These are phyloP conservation scores for Mycena sp. DNA, from an alignment of 1,284 basidiomycete genomes.

Conservation along the genomic window DNA sequence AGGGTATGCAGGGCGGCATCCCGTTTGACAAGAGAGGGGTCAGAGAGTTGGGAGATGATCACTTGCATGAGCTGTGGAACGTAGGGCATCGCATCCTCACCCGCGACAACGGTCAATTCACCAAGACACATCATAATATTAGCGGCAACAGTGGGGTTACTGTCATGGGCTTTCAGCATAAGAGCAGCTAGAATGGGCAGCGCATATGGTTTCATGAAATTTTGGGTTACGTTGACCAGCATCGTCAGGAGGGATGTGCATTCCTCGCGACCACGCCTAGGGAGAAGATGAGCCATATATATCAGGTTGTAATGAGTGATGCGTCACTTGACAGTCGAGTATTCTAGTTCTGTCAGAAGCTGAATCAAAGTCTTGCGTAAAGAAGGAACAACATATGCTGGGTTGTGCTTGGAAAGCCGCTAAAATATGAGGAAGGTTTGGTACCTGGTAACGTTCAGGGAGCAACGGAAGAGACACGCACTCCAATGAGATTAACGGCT, in stretches of 20 bases:
- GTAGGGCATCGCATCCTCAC: conserved; percentile 88
- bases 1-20: conserved; percentile 96
- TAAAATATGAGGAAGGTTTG: not conserved
- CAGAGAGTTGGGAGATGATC: conserved; percentile 89
- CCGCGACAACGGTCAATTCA: conserved; percentile 93
- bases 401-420: conserved; percentile 94
- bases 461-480: too few relatives aligned
- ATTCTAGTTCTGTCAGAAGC: conserved; percentile 96
- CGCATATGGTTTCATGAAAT: conserved; percentile 96
- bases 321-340: conserved; percentile 87
- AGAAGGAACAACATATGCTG: conserved; percentile 99
- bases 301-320: not conserved
- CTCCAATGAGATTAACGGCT: conserved; percentile 91
- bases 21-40: conserved; percentile 87
- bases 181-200: conserved; percentile 96
- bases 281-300: conserved; percentile 19
- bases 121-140: conserved; percentile 96
- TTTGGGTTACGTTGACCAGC: conserved; percentile 90
- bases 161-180: conserved; percentile 88
- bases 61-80: conserved; percentile 91
- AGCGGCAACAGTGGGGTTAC: conserved; percentile 89
- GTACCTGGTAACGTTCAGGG: too few relatives aligned
- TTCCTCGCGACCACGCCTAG: conserved; percentile 88
- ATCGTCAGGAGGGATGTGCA: conserved; percentile 90
- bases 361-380: conserved; percentile 97